These are phyloP conservation scores for Venturia effusa DNA, from an alignment of 2,329 filamentous ascomycete species.

Conservation along the genomic window DNA sequence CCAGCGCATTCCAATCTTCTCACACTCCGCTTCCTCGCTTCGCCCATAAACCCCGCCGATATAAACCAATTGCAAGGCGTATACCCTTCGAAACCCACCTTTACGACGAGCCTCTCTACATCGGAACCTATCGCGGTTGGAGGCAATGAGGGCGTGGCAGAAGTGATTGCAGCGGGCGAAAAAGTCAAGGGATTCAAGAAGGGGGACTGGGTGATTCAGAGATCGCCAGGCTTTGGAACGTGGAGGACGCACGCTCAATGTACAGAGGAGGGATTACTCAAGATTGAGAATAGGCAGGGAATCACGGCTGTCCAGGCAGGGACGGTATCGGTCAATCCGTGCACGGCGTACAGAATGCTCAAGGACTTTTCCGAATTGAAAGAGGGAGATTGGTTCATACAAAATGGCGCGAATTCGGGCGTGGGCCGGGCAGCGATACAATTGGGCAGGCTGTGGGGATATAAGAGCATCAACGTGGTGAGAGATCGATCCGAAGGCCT, in stretches of 20 bases:
- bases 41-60: slow-evolving; percentile 93
- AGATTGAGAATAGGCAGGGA: slow-evolving; percentile 57
- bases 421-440: slow-evolving; percentile 90
- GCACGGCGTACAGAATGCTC: slow-evolving; percentile 89
- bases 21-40: slow-evolving; percentile 77
- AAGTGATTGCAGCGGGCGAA: slow-evolving; percentile 63
- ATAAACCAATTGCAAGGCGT: slow-evolving; percentile 97
- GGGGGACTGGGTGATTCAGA: slow-evolving; percentile 93
- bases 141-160: slow-evolving; percentile 89
- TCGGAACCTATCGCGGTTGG: slow-evolving; percentile 63
- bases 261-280: slow-evolving; percentile 49
- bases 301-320: slow-evolving; percentile 69
- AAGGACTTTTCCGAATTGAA: slow-evolving; percentile 59
- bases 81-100: slow-evolving; percentile 75
- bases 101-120: slow-evolving; percentile 68
- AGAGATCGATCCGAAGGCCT: slow-evolving; percentile 62
- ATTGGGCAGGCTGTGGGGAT: slow-evolving; percentile 72
- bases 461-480: slow-evolving; percentile 83
- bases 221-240: slow-evolving; percentile 72
- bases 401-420: slow-evolving; percentile 92
- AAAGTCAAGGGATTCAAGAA: slow-evolving; percentile 50
- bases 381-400: slow-evolving; percentile 87
- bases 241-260: slow-evolving; percentile 86
- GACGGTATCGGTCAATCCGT: slow-evolving; percentile 85
- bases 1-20: slow-evolving; percentile 59